Evolutionary conservation across 2,329 filamentous ascomycete genomes (phyloP).

Genomic region (Cordyceps fumosorosea): DNA sequence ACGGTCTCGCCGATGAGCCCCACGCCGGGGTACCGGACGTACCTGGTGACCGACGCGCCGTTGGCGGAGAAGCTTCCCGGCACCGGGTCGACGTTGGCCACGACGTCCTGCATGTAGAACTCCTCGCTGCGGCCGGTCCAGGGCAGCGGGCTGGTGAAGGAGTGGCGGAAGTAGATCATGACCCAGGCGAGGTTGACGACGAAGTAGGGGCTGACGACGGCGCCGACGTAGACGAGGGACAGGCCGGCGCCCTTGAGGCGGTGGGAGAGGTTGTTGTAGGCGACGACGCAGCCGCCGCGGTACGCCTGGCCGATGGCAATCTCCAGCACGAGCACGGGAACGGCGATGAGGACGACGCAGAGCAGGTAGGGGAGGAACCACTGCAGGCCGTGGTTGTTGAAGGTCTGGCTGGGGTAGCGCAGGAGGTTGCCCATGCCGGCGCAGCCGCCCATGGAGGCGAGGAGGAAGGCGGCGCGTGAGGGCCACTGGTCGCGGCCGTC

Average conservation of each 20-base stretch:
- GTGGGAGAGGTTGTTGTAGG: conserved; percentile 46
- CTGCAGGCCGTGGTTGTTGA: conserved; percentile 54
- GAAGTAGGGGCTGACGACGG: conserved; percentile 51
- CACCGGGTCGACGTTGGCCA: conserved; percentile 39
- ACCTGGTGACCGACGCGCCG: conserved; percentile 33
- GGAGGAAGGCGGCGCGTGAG: conserved; percentile 46
- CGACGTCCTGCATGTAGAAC: conserved; percentile 45
- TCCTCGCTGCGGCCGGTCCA: conserved; percentile 45
- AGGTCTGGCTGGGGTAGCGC: conserved; percentile 51
- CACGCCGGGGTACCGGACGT: conserved; percentile 39
- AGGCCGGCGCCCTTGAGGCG: conserved; percentile 48
- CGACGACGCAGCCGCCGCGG: conserved; percentile 47
- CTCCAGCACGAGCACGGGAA: conserved; percentile 49
- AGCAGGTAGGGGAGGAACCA: conserved; percentile 55
- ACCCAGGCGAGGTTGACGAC: conserved; percentile 52
- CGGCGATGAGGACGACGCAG: conserved; percentile 48
- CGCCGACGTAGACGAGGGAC: conserved; percentile 44
- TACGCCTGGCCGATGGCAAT: conserved; percentile 65
- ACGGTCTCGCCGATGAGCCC: conserved; percentile 48
- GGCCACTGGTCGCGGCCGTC: conserved; percentile 48
- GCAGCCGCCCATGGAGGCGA: conserved; percentile 53
- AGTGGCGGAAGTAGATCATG: conserved; percentile 51
- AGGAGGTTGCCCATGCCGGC: conserved; percentile 53
- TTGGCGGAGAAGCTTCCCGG: conserved; percentile 31
- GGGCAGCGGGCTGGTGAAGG: conserved; percentile 47